Conservation (phyloP, 2,329 filamentous ascomycete species). For the Paracoccidioides brasiliensis region DNA sequence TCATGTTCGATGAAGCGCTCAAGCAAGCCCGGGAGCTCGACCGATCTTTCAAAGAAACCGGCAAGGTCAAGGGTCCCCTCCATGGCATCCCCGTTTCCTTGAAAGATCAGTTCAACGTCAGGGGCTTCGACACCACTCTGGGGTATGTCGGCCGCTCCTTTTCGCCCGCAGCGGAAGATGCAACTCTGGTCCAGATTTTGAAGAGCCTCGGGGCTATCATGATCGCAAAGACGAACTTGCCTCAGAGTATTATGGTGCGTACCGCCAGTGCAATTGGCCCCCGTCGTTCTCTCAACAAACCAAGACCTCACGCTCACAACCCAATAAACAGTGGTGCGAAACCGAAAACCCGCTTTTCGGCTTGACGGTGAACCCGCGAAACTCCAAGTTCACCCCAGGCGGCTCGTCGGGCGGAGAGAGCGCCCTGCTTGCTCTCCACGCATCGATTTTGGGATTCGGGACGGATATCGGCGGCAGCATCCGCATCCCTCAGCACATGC, state of each 20-base stretch:
- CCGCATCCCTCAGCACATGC: slow-evolving; percentile 41
- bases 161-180: slow-evolving; percentile 3
- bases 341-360: slow-evolving; percentile 45
- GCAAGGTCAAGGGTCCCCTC: slow-evolving; percentile 19
- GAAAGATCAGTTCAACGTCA: slow-evolving; percentile 17
- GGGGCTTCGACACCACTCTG: slow-evolving; percentile 9
- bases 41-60: slow-evolving; percentile 28
- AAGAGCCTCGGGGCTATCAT: slow-evolving; percentile 37
- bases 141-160: slow-evolving; percentile 12
- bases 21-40: slow-evolving; percentile 16
- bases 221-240: slow-evolving; percentile 46
- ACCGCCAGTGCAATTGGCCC: slow-evolving; percentile 22
- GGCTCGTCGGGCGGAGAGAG: slow-evolving; percentile 56
- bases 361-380: slow-evolving; percentile 48
- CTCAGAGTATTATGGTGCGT: slow-evolving; percentile 48
- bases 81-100: slow-evolving; percentile 19
- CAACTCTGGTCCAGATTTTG: slow-evolving; percentile 8
- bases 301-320: neutral
- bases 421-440: slow-evolving; percentile 47
- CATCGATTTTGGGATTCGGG: slow-evolving; percentile 48
- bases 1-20: slow-evolving; percentile 16
- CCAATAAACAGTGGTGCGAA: slow-evolving; percentile 37
- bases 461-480: slow-evolving; percentile 48
- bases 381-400: slow-evolving; percentile 51
- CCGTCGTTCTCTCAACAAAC: neutral